These are phyloP conservation scores for Pseudogymnoascus sp. DNA, from an alignment of 2,329 filamentous ascomycete genomes.

Conservation along the genomic window DNA sequence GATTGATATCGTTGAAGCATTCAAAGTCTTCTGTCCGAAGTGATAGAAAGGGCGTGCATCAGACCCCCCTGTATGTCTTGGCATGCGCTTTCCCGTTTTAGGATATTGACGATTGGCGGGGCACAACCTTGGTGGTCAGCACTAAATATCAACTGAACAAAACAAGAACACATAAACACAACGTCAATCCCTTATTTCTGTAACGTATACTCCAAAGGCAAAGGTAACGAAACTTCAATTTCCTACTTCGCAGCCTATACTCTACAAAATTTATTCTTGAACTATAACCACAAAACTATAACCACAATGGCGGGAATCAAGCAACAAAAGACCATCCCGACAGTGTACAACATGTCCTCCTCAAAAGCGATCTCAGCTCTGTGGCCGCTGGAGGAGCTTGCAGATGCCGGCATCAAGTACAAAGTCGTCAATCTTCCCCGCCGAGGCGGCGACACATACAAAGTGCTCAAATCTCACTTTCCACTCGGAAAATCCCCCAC, in stretches of 20 bases:
- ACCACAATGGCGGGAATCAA: not conserved
- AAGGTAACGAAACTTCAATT: not conserved
- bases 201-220: not conserved
- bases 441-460: conserved; percentile 12
- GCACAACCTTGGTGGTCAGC: not conserved
- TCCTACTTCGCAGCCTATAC: not conserved
- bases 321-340: conserved; percentile 18
- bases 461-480: conserved; percentile 18
- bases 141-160: not conserved
- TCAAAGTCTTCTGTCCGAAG: not conserved
- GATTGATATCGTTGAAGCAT: not conserved
- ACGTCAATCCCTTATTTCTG: not conserved
- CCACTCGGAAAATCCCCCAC: conserved; percentile 27
- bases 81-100: not conserved
- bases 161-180: not conserved
- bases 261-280: not conserved
- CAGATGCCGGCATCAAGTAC: conserved; percentile 19
- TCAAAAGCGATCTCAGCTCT: conserved; percentile 22
- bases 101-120: not conserved
- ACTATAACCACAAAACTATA: not conserved
- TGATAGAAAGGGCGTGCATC: not conserved
- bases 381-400: conserved; percentile 26
- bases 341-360: conserved; percentile 23
- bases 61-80: not conserved
- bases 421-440: conserved; percentile 23